Percentiles rank a stretch among this genome's conserved stretches.
phyloP scores from a whole-genome alignment of 1,284 basidiomycete species.

The Boletus subluridellus region DNA sequence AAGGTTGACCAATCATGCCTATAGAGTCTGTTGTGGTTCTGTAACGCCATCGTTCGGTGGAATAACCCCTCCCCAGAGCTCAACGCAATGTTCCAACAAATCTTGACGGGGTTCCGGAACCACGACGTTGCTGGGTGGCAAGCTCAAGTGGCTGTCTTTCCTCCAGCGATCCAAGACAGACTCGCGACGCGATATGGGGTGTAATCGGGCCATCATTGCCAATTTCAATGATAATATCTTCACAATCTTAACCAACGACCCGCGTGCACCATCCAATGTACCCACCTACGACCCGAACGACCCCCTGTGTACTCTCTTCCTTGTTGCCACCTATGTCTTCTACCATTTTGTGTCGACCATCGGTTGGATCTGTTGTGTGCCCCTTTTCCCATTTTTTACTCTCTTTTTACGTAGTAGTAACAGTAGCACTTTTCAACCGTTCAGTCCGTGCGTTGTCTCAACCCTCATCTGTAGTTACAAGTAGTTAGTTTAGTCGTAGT shows the following conservation, averaged over 20 bases:
- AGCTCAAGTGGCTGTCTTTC: conserved; percentile 72
- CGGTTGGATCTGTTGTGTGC: conserved; percentile 24
- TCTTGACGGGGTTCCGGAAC: conserved; percentile 81
- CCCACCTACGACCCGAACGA: conserved; percentile 13
- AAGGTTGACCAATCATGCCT: conserved; percentile 5
- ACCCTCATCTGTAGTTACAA: conserved; percentile 31
- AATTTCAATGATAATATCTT: conserved; percentile 4
- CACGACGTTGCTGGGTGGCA: conserved; percentile 79
- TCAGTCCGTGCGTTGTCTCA: conserved; percentile 24
- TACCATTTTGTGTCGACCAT: conserved; percentile 20
- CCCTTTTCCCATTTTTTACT: background rate
- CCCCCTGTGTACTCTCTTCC: conserved; percentile 12
- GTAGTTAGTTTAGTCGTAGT: conserved; percentile 34
- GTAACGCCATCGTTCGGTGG: conserved; percentile 96
- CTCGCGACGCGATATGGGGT: conserved; percentile 75
- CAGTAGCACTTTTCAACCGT: conserved; percentile 14
- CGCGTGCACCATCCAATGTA: conserved; percentile 9
- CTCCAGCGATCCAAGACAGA: conserved; percentile 74
- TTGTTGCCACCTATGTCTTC: conserved; percentile 17
- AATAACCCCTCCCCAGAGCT: conserved; percentile 84
- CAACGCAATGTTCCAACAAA: conserved; percentile 85
- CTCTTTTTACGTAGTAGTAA: conserved; percentile 23
- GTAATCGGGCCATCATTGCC: conserved; percentile 33
- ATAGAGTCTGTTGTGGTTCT: conserved; percentile 91
- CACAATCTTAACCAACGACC: conserved; percentile 20